Base-by-base conservation (phyloP, 352 stramenopile genomes). In the Globisporangium cederbergense region DNA sequence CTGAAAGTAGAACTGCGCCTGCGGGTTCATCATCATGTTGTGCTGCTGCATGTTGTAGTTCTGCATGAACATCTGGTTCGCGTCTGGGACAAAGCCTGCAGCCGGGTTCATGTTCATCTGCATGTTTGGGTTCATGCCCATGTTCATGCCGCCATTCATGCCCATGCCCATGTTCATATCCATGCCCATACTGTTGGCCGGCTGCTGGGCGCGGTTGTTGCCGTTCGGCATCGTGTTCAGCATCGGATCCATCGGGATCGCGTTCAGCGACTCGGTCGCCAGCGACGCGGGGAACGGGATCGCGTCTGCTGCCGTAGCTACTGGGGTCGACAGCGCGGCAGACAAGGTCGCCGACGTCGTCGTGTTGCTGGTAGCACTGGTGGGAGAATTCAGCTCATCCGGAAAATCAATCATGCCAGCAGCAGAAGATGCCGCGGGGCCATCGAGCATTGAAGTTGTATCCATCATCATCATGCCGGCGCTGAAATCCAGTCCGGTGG, bases 321-420 rank as follows among this genome's bases (percentile, higher is more conserved):
- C 68, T 25, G 72, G 53, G 4, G 72, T 65, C 1, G 77, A 70
- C n/a, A 79, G 62, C 25, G 70, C 42, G 13, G 64, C 62, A 16
- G 77, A 58, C 65, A 76, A 64, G 3, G 75, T 66, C 4, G 67
- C 56, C 2, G 75, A 74, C 10, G 75, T 81, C 47, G 59, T 55
- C 25, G 63, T 50, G 8, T 43, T 71, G 4, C 40, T 55, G 13
- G 63, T 22, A 16, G 62, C 52, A 46, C 62, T 75, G 60, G 76
- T 85, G 30, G 86, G 81, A 46, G 86, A 91, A 57, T 95, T 91
- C n/a, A 95, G 75, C 55, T 95, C 87, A 40, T 93, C 87, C 0
- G 87, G 87, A 62, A 95, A 94, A 58, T 94, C 87, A 40, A 95
- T 93, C 65, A 93, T 86, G 4, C 78, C 86, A 3, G 72, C 59